Conservation (phyloP, 768 basidiomycete genomes). For the Kwoniella pini region DNA sequence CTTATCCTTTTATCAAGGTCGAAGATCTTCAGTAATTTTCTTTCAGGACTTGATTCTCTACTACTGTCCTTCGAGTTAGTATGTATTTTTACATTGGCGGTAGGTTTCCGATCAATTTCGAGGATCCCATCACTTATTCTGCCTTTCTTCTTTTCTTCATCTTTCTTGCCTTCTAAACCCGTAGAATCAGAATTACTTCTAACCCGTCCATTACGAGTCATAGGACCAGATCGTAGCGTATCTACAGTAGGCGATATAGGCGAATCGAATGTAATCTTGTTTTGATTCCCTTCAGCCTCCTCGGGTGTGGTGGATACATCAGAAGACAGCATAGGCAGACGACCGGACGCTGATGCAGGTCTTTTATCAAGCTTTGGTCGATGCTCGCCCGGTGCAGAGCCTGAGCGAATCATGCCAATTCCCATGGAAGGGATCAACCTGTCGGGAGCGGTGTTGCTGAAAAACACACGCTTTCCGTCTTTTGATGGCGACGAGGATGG, state of each 20-base stretch:
- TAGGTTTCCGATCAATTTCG: neutral
- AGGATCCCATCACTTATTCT: conserved; percentile 13
- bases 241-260: conserved; percentile 14
- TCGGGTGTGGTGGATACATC: neutral
- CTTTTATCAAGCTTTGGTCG: neutral
- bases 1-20: conserved; percentile 1
- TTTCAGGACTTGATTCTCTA: neutral
- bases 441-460: neutral
- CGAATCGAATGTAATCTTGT: conserved; percentile 3
- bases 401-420: conserved; percentile 5
- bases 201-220: neutral
- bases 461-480: neutral
- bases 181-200: conserved; percentile 8
- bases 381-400: conserved; percentile 1
- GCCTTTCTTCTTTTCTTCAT: conserved; percentile 8
- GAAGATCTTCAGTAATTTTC: conserved; percentile 6
- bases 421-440: neutral
- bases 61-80: neutral
- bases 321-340: neutral
- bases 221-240: neutral
- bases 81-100: neutral
- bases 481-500: conserved; percentile 1
- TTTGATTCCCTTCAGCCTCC: neutral
- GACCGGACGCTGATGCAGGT: conserved; percentile 4
- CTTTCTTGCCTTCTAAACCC: neutral